phyloP scores from a whole-genome alignment of 768 basidiomycete genomes.

The Tricholoma flavovirens region DNA sequence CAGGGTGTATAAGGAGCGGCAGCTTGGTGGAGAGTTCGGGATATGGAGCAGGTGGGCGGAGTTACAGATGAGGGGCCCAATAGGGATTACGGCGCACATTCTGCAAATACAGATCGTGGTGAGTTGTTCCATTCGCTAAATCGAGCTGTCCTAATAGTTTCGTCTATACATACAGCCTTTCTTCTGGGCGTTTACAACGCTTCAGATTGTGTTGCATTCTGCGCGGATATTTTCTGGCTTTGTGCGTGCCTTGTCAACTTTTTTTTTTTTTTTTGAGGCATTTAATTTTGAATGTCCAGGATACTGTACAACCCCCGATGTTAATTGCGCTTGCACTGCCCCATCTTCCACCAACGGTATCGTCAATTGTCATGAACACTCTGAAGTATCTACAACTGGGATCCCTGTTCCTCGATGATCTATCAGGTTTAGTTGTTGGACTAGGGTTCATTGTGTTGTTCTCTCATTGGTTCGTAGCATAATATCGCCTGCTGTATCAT shows the following conservation, averaged over 20 bases:
- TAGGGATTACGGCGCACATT: slow-evolving; percentile 22
- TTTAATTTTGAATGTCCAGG: slow-evolving; percentile 29
- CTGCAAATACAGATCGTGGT: slow-evolving; percentile 55
- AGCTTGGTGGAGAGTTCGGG: slow-evolving; percentile 20
- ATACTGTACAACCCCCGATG: slow-evolving; percentile 52
- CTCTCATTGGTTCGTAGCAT: slow-evolving; percentile 38
- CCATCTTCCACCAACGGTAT: slow-evolving; percentile 59
- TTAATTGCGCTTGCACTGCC: slow-evolving; percentile 56
- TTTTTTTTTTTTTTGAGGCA: background rate
- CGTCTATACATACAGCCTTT: slow-evolving; percentile 36
- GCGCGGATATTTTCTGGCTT: slow-evolving; percentile 64
- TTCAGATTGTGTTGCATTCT: slow-evolving; percentile 69
- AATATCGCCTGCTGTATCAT: background rate
- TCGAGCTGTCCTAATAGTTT: background rate
- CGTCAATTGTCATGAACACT: slow-evolving; percentile 54
- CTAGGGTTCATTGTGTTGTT: slow-evolving; percentile 59
- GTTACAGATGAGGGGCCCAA: slow-evolving; percentile 35
- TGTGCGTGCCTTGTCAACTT: slow-evolving; percentile 33
- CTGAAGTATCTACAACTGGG: slow-evolving; percentile 69
- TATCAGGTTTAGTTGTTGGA: slow-evolving; percentile 65
- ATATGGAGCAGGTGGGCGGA: slow-evolving; percentile 63
- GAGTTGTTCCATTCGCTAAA: background rate
- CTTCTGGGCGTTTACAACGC: slow-evolving; percentile 75
- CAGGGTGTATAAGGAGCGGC: slow-evolving; percentile 31
- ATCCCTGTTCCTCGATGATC: slow-evolving; percentile 61